phyloP scores from a whole-genome alignment of 129 eudicot genomes.

The Flaveria brownii region DNA sequence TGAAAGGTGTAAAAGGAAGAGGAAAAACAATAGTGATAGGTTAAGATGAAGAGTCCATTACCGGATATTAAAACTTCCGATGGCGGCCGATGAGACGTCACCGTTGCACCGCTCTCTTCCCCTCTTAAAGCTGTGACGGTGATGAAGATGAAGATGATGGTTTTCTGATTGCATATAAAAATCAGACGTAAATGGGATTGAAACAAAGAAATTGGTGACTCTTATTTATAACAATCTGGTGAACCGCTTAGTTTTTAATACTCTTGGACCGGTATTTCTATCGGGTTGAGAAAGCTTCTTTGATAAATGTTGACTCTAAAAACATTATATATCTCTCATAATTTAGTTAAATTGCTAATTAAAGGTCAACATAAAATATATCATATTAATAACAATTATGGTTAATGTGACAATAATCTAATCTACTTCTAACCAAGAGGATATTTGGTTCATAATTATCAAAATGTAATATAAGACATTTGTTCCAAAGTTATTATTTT shows the following conservation, averaged over 20 bases:
- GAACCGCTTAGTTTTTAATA: constrained; percentile 5
- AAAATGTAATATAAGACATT: neutral
- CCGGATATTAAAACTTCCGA: constrained; percentile 20
- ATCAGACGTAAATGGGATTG: constrained; percentile 33
- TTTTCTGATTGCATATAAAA: constrained; percentile 24
- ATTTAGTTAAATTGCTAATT: neutral
- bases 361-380: too few species aligned
- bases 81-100: constrained; percentile 33
- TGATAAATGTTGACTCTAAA: constrained; percentile 32
- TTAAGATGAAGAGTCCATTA: constrained; percentile 26
- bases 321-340: neutral
- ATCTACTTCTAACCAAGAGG: too few species aligned
- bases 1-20: neutral
- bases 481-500: neutral
- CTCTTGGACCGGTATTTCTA: neutral
- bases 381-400: neutral
- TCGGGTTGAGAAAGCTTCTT: constrained; percentile 28
- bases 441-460: neutral
- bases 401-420: neutral
- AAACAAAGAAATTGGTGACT: constrained; percentile 20
- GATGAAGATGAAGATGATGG: constrained; percentile 41
- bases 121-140: constrained; percentile 39
- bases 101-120: constrained; percentile 29
- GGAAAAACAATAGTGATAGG: neutral
- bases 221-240: constrained; percentile 11